Conservation (phyloP, 345 rosid species). For the Aquilaria yunnanensis region DNA sequence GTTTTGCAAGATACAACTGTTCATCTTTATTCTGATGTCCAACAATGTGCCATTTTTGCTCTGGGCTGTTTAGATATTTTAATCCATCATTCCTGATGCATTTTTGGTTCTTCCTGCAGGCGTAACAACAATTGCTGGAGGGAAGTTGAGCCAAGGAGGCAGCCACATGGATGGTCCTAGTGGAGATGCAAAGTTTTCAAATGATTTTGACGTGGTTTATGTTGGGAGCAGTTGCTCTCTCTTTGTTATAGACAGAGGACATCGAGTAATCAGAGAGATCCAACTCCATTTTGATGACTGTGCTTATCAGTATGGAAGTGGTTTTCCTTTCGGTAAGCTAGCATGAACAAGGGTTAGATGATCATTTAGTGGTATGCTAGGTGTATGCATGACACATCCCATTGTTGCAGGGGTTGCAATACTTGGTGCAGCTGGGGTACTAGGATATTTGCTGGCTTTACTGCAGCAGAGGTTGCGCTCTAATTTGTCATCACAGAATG, state of each 20-base stretch:
- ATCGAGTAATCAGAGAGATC: constrained; percentile 88
- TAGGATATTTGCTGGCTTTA: constrained; percentile 95
- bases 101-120: constrained; percentile 38
- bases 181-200: constrained; percentile 94
- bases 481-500: constrained; percentile 62
- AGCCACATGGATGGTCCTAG: constrained; percentile 97
- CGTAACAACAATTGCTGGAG: constrained; percentile 98
- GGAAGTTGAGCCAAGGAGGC: constrained; percentile 69
- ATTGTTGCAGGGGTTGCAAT: constrained; percentile 75
- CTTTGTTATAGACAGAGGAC: constrained; percentile 93
- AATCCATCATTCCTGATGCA: constrained; percentile 7
- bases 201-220: constrained; percentile 93
- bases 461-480: constrained; percentile 75
- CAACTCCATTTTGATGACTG: constrained; percentile 98
- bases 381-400: constrained; percentile 13
- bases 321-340: constrained; percentile 79
- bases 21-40: too few species aligned
- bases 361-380: background rate
- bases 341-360: background rate
- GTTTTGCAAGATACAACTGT: too few species aligned
- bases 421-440: constrained; percentile 92
- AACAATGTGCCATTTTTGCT: too few species aligned
- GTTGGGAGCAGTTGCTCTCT: constrained; percentile 97
- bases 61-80: background rate
- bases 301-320: constrained; percentile 94